phyloP scores from a whole-genome alignment of 768 basidiomycete species.

The Suillus alpinus region DNA sequence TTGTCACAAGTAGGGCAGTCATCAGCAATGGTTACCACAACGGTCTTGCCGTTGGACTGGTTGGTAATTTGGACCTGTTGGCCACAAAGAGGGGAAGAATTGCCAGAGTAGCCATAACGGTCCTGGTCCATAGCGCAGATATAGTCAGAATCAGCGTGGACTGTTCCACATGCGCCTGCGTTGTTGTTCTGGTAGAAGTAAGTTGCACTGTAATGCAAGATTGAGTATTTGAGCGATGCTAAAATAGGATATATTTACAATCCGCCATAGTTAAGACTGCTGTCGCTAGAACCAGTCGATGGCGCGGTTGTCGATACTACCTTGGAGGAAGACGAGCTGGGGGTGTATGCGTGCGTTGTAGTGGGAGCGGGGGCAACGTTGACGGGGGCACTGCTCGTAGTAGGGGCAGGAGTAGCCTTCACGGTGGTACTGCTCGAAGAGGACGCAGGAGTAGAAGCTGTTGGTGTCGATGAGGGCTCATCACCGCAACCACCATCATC shows the following conservation, averaged over 20 bases:
- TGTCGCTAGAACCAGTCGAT: slow-evolving; percentile 9
- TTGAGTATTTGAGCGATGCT: not conserved
- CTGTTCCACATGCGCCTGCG: slow-evolving; percentile 76
- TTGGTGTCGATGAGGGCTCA: slow-evolving; percentile 20
- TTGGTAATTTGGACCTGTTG: slow-evolving; percentile 62
- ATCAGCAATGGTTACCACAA: slow-evolving; percentile 69
- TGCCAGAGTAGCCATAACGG: slow-evolving; percentile 49
- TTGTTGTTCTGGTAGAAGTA: slow-evolving; percentile 70
- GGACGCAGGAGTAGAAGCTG: slow-evolving; percentile 3
- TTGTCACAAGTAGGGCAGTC: slow-evolving; percentile 78
- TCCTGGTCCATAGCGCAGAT: slow-evolving; percentile 63
- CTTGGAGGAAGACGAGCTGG: not conserved
- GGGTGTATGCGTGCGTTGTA: not conserved
- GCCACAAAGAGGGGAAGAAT: slow-evolving; percentile 61
- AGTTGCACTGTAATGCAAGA: slow-evolving; percentile 44
- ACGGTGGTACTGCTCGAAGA: not conserved
- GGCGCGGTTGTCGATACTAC: not conserved
- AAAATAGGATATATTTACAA: slow-evolving; percentile 33
- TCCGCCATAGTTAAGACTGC: slow-evolving; percentile 37
- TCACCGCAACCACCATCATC: slow-evolving; percentile 35
- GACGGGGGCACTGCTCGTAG: not conserved
- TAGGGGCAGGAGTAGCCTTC: slow-evolving; percentile 9
- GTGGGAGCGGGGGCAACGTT: slow-evolving; percentile 1
- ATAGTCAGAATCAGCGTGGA: slow-evolving; percentile 51
- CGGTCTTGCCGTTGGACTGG: slow-evolving; percentile 45